Evolutionary conservation across 139 green algal species (phyloP), one percentile per base, ranked within the genome.

Genomic region (Coelastrella sp.): DNA sequence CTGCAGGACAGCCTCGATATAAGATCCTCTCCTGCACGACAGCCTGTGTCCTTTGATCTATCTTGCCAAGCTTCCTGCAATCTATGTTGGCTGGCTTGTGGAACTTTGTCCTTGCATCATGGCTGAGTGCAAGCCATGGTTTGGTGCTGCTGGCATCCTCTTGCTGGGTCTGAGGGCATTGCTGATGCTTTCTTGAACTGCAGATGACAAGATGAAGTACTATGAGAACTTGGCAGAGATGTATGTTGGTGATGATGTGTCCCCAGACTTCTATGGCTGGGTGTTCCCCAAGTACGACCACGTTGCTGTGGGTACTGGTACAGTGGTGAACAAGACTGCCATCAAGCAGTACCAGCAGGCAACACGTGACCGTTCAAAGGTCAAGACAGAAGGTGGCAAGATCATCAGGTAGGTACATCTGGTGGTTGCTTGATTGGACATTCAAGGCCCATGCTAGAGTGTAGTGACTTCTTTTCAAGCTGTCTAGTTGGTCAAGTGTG

Each of bases 281-380:
- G 97, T 99, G 89, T 99, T 99, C 91, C 97, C 97, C 85, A 99
- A 99, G 95, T 99, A 99, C 87, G 97, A 99, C 93, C 97, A 99
- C 90, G 97, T 99, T 43, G 97, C 97, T 41, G 97, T 99, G 1
- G 97, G 97, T 86, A 99, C 97, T 3, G 97, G 97, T 77, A 99
- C 97, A 7, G 97, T 99, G 0, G 93, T 99, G 85, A 99, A 99
- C 96, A 99, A 99, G 95, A 98, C 95, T 13, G 95, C 92, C 84
- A 99, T 99, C 91, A 99, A 99, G 97, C 92, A 99, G 91, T 99
- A 99, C 92, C 97, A 99, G 94, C 96, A 98, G 89, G 95, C 91
- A 34, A 96, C 92, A n/a, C 89, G 93, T 77, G 92, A 95, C 85
- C 86, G 93, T 43, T 90, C 89, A 32, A 93, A 94, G 88, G 95